Evolutionary conservation across 2,329 filamentous ascomycete species (phyloP).

Genomic region (Colletotrichum caudatum): DNA sequence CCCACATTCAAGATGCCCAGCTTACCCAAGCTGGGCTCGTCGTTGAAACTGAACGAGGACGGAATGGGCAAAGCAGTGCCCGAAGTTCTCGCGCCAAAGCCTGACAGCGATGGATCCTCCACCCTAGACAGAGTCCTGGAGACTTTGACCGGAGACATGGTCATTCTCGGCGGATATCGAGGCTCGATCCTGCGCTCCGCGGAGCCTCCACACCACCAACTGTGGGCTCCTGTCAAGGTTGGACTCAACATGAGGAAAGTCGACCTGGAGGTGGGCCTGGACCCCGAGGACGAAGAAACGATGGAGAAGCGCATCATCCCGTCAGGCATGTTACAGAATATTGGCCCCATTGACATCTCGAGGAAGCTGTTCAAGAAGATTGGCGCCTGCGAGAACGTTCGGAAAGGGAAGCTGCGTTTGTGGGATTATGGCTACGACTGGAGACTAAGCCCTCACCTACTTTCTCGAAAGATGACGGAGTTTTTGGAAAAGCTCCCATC

Average conservation of each 20-base stretch:
- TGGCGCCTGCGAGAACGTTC: slow-evolving; percentile 78
- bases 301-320: slow-evolving; percentile 88
- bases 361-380: slow-evolving; percentile 84
- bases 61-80: slow-evolving; percentile 38
- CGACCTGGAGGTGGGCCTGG: slow-evolving; percentile 87
- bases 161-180: slow-evolving; percentile 90
- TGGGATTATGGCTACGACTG: slow-evolving; percentile 97
- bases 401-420: slow-evolving; percentile 77
- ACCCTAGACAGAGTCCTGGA: slow-evolving; percentile 70
- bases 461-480: slow-evolving; percentile 77
- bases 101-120: slow-evolving; percentile 43
- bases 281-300: slow-evolving; percentile 82
- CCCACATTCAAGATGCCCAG: slow-evolving; percentile 80
- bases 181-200: slow-evolving; percentile 90
- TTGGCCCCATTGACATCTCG: slow-evolving; percentile 92
- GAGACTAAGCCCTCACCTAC: slow-evolving; percentile 83
- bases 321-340: slow-evolving; percentile 89
- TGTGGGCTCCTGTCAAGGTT: slow-evolving; percentile 95
- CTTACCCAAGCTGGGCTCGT: slow-evolving; percentile 65
- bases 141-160: slow-evolving; percentile 83
- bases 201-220: slow-evolving; percentile 82
- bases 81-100: slow-evolving; percentile 44
- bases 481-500: slow-evolving; percentile 82
- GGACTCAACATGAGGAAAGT: slow-evolving; percentile 92
- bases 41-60: slow-evolving; percentile 45